These are phyloP conservation scores for Amanita subjunquillea DNA, from an alignment of 768 basidiomycete genomes.

Conservation along the genomic window DNA sequence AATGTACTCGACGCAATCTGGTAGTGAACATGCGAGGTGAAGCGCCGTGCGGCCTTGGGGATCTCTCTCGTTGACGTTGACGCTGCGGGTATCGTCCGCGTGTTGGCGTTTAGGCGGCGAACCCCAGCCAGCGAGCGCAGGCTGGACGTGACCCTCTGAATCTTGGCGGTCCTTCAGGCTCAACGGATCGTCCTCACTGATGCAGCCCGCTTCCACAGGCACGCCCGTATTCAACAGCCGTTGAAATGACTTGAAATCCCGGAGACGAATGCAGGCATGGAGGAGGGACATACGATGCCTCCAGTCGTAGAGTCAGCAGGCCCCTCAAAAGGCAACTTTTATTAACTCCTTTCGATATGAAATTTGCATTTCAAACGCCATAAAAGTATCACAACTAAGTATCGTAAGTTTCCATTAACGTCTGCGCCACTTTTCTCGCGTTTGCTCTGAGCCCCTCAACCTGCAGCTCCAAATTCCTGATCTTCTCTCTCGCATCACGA, in stretches of 20 bases:
- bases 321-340: no score
- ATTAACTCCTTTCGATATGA: no score
- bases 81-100: not conserved
- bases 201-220: not conserved
- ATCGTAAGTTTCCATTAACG: conserved; percentile 29
- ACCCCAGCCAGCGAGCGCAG: not conserved
- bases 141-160: not conserved
- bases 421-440: conserved; percentile 64
- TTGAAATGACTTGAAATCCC: conserved; percentile 1
- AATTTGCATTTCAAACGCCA: not conserved
- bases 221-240: not conserved
- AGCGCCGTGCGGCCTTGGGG: conserved; percentile 66
- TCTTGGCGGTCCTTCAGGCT: not conserved
- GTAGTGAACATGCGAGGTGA: conserved; percentile 66
- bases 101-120: not conserved
- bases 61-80: conserved; percentile 57
- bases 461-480: conserved; percentile 76
- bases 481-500: conserved; percentile 72
- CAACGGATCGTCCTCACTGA: not conserved
- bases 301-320: no score
- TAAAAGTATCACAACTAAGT: not conserved
- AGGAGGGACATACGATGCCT: conserved; percentile 1
- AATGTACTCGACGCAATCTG: conserved; percentile 69
- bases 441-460: conserved; percentile 69
- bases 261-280: conserved; percentile 1